phyloP scores from a whole-genome alignment of 169 alveolate genomes.

The Plasmodium gonderi region DNA sequence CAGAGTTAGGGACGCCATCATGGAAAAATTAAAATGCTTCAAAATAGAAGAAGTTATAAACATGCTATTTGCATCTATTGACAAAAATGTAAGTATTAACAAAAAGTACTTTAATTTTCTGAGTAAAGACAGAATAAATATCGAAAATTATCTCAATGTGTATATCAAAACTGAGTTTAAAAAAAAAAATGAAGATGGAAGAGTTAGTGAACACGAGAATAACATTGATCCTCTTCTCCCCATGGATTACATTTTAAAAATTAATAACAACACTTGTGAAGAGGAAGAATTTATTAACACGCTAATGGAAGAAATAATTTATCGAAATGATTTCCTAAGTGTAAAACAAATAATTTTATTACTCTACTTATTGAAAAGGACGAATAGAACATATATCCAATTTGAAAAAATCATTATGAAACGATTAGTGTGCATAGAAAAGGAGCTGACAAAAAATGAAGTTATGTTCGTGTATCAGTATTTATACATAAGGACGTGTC shows the following conservation, averaged over 20 bases:
- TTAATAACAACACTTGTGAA: not conserved
- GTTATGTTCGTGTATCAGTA: conserved; percentile 49
- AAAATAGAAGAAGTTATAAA: conserved; percentile 64
- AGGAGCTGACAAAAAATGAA: conserved; percentile 20
- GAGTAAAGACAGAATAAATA: conserved; percentile 16
- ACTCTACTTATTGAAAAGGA: not conserved
- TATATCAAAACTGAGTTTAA: conserved; percentile 6
- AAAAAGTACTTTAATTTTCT: conserved; percentile 34
- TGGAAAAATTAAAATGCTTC: conserved; percentile 40
- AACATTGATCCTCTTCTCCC: not conserved
- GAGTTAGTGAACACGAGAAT: not conserved
- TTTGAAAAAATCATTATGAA: conserved; percentile 56
- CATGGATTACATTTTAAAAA: not conserved
- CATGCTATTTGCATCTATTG: conserved; percentile 27
- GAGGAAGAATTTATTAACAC: conserved; percentile 11
- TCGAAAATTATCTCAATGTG: conserved; percentile 32
- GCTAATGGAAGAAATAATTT: conserved; percentile 60
- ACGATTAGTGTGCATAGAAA: conserved; percentile 36
- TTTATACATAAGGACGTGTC: conserved; percentile 58
- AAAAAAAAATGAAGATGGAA: not conserved
- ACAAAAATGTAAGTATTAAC: conserved; percentile 16
- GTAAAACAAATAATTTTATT: conserved; percentile 33
- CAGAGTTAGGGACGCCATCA: not conserved
- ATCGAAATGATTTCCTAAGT: conserved; percentile 48
- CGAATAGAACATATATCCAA: conserved; percentile 11